Evolutionary conservation across 2,329 filamentous ascomycete genomes (phyloP), one percentile per base, ranked within the genome.

Genomic region (Aspergillus pseudoterreus): DNA sequence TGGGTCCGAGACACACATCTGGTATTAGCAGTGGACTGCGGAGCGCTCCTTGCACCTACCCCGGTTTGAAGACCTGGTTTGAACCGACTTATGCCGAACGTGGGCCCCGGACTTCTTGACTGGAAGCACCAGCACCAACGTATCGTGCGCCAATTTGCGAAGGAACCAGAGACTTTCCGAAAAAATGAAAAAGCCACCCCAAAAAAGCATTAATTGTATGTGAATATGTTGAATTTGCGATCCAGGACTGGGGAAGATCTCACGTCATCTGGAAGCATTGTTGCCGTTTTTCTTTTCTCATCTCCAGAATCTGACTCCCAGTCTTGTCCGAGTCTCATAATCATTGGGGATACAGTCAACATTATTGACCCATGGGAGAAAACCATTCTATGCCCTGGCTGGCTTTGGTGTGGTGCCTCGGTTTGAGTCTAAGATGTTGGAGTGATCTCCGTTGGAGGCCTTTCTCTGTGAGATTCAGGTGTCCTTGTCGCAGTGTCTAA

Each of bases 351-450:
- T 35, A 49, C 52, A 55, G 52, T 54, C 52, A 45, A 47, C 52
- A 53, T 53, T 55, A 49, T 60, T 54, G 50, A 60, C 47, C 46
- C 44, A 55, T 45, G 35, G 50, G 53, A 60, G 53, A 51, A 56
- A 48, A 45, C 49, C 51, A 53, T 55, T 60, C 53, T 55, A 53
- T 43, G 56, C 56, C 54, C 57, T 58, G 59, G 52, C 50, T 52
- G 57, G 62, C 63, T 59, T 60, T 58, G 56, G 53, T 57, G 55
- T 56, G 61, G 53, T 59, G 53, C 56, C 52, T 61, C 57, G 24
- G 50, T 57, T 57, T 60, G 57, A 57, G 58, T 60, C 59, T 53
- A 38, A 47, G 54, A 52, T 61, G 61, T 63, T 63, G 60, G 60
- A 50, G 52, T 57, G 41, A 53, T 58, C 54, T 60, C 53, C 52